Conservation (phyloP, 345 rosid genomes). For the Gossypium herbaceum region DNA sequence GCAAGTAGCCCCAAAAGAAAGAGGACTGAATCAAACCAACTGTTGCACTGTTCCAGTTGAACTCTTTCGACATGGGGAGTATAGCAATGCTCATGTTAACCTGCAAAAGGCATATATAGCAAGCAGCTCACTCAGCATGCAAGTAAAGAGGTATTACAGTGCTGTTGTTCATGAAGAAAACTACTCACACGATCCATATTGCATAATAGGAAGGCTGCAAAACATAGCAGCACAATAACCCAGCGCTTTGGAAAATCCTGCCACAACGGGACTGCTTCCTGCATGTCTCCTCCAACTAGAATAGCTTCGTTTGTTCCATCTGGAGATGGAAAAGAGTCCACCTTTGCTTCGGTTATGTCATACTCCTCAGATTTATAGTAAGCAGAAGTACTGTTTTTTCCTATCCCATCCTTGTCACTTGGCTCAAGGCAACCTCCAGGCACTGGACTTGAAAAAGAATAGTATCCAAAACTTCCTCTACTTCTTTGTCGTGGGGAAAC, state of each 20-base stretch:
- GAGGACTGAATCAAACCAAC: constrained; percentile 97
- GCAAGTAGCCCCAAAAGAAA: constrained; percentile 97
- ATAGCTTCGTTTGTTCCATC: constrained; percentile 57
- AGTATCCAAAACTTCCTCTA: constrained; percentile 29
- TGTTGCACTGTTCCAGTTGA: constrained; percentile 90
- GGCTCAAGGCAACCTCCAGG: constrained; percentile 25
- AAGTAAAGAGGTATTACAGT: not conserved
- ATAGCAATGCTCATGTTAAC: constrained; percentile 99
- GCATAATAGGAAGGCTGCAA: constrained; percentile 76
- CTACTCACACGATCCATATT: constrained; percentile 93
- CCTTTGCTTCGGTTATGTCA: constrained; percentile 53
- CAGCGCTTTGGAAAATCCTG: constrained; percentile 79
- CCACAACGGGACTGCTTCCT: constrained; percentile 66
- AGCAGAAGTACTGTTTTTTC: constrained; percentile 38
- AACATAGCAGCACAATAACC: constrained; percentile 84
- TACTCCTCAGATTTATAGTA: constrained; percentile 81
- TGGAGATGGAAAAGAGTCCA: constrained; percentile 44
- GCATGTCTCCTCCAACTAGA: constrained; percentile 41
- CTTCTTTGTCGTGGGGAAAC: constrained; percentile 12
- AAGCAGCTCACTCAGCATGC: constrained; percentile 18
- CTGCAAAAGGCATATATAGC: constrained; percentile 32
- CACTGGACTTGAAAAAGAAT: constrained; percentile 19
- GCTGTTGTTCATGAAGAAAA: not conserved
- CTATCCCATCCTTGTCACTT: constrained; percentile 16
- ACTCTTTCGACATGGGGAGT: constrained; percentile 95